Evolutionary conservation across 140 eudicot genomes (phyloP), one percentile per base, ranked within the genome.

Genomic region (Erigeron philadelphicus): DNA sequence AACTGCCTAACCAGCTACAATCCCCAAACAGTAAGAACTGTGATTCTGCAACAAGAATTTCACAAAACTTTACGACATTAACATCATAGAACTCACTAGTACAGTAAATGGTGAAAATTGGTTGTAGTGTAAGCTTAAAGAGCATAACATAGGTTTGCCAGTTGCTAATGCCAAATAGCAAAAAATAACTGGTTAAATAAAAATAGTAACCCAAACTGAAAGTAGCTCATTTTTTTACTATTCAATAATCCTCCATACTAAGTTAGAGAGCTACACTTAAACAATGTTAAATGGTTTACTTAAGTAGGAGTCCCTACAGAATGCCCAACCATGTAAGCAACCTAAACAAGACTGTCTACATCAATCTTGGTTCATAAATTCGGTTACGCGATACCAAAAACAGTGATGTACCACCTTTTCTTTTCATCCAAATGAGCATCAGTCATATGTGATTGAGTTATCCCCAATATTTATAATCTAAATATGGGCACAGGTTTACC

Each of bases 1-100:
- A 60, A 64, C 57, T 31, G 68, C 41, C 40, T 48, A 76, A 62
- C 57, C 70, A 56, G 78, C 81, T 67, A 72, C 49, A 63, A 71
- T 25, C 68, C 40, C 66, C 59, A 60, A 61, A 18, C 9, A 5
- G 41, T 53, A 48, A 18, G 46, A 48, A 16, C 74, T 77, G 68
- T 54, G 65, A 53, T 31, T 31, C 38, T 31, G 54, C 52, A 42
- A 53, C 70, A 31, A 61, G 61, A 9, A 16, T 23, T 23, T 48
- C 53, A 38, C 11, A n/a, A 61, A 57, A 56, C 57, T n/a, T 16
- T 7, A 45, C 8, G 12, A 41, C 68, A 69, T 43, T 6, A n/a
- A 62, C 71, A 61, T 68, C 8, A 18, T 21, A 42, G 64, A 52
- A 73, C 38, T 25, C 35, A 25, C 1, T 25, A 25, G 35, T 25